Conservation (phyloP, 208 protist genomes). For the Borovskyia barvae region DNA sequence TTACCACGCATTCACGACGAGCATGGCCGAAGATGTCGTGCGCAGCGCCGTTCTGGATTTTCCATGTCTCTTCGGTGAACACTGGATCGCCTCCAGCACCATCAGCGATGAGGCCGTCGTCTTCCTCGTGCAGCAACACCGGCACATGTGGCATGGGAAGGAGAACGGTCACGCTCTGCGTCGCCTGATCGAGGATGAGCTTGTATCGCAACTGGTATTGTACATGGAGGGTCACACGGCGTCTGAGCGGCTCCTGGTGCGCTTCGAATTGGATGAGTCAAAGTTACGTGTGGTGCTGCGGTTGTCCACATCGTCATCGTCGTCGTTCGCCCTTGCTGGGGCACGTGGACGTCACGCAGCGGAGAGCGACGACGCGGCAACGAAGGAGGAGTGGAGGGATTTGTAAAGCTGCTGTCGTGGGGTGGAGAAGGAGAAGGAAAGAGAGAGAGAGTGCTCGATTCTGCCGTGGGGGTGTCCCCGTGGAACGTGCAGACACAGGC, state of each 20-base stretch:
- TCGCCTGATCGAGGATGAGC: constrained; percentile 53
- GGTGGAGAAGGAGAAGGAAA: too few relatives aligned
- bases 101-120: constrained; percentile 58
- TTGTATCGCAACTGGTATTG: constrained; percentile 47
- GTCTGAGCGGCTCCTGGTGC: constrained; percentile 10
- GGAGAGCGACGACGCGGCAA: not conserved
- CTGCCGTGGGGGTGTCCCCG: too few relatives aligned
- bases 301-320: not conserved
- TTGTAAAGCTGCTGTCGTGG: too few relatives aligned
- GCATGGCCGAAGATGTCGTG: constrained; percentile 55
- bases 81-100: constrained; percentile 30
- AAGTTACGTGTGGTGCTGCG: constrained; percentile 16
- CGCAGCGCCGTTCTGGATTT: constrained; percentile 39
- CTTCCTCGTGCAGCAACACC: constrained; percentile 55
- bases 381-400: not conserved
- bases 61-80: constrained; percentile 34
- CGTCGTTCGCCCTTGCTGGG: not conserved
- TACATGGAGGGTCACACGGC: constrained; percentile 25
- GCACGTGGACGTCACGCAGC: not conserved
- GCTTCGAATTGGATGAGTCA: constrained; percentile 24
- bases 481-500: too few relatives aligned
- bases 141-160: constrained; percentile 40
- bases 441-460: too few relatives aligned
- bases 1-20: constrained; percentile 48
- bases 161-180: constrained; percentile 75